Conservation (phyloP, 108 stramenopile species). For the Pseudonitzschia pungens region DNA sequence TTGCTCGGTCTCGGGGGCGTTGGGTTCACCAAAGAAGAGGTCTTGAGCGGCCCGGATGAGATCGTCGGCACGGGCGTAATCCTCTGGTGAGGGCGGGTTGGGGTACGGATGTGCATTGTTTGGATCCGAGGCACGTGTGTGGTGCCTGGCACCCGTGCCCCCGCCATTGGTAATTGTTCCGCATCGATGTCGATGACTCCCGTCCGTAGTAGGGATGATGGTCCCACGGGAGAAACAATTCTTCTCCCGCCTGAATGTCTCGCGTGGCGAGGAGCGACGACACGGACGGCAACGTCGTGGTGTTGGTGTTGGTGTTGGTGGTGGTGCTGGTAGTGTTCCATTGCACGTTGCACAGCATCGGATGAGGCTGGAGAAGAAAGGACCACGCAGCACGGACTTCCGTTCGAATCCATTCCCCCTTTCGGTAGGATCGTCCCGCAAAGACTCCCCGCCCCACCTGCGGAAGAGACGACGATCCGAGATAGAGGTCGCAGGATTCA, state of each 20-base stretch:
- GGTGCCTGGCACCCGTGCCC: too few relatives aligned
- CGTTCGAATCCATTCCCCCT: background rate
- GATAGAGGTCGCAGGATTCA: background rate
- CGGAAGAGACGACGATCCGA: background rate
- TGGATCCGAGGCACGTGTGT: too few relatives aligned
- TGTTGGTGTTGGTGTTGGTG: background rate
- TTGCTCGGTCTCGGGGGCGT: background rate
- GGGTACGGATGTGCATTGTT: too few relatives aligned
- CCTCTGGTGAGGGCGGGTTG: background rate
- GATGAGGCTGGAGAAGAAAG: conserved; percentile 4
- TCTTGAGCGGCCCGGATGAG: background rate
- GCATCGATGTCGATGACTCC: background rate
- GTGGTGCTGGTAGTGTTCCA: background rate
- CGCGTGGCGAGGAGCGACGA: conserved; percentile 37
- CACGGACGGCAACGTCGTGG: too few relatives aligned
- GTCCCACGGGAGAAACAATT: conserved; percentile 69
- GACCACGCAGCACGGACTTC: background rate
- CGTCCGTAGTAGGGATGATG: conserved; percentile 16
- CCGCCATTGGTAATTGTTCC: background rate
- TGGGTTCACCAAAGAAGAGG: background rate
- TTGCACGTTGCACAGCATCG: background rate
- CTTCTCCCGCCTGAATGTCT: conserved; percentile 60
- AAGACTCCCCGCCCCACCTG: conserved; percentile 3
- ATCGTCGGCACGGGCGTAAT: background rate
- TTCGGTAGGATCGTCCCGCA: background rate